A percentile compares a stretch with the other conserved stretches of the same genome.
Conservation (phyloP, 305 asterid species). For the Solanum hybrid region DNA sequence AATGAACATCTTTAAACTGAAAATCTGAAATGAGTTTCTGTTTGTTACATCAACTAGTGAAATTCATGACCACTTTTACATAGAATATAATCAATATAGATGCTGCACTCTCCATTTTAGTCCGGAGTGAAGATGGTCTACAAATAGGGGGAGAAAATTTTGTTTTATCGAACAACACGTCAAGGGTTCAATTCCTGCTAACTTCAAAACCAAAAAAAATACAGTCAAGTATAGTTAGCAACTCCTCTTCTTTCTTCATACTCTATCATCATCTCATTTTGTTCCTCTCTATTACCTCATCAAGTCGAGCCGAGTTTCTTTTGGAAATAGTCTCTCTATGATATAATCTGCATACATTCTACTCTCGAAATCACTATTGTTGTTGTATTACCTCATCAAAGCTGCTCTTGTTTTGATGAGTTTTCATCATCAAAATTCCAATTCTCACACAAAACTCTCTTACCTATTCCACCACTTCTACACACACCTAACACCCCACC, state of each 20-base stretch:
- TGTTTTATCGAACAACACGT: neutral
- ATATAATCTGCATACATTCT: neutral
- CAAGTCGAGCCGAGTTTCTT: neutral
- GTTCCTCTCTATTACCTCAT: neutral
- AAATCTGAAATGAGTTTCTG: neutral
- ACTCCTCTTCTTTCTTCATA: neutral
- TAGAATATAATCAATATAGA: neutral
- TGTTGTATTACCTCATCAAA: neutral
- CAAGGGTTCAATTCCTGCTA: neutral
- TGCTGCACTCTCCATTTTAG: too few species aligned
- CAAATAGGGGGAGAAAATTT: neutral
- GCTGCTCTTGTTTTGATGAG: neutral
- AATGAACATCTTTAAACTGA: neutral
- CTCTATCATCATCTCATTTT: neutral
- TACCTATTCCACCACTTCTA: constrained; percentile 18
- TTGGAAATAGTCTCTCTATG: neutral
- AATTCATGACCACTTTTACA: neutral
- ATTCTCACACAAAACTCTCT: constrained; percentile 25
- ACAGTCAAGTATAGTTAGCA: neutral
- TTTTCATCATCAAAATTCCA: neutral
- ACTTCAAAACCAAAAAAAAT: neutral
- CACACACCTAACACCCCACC: neutral
- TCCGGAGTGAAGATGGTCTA: neutral
- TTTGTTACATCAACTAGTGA: neutral
- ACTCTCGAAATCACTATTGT: neutral